Conservation (phyloP, 179 eudicot genomes). For the Beta lomatogona region DNA sequence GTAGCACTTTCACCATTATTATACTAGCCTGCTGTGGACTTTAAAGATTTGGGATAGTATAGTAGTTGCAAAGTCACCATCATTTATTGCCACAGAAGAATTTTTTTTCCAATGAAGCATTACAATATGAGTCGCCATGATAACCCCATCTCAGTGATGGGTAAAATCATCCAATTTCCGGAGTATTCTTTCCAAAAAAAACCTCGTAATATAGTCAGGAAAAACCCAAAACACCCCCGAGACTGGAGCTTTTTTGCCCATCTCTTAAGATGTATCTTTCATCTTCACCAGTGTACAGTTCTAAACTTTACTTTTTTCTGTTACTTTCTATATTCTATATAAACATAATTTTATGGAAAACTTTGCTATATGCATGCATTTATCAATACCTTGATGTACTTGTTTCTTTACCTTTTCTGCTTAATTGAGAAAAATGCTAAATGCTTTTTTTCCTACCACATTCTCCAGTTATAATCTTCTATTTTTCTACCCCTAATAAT, state of each 20-base stretch:
- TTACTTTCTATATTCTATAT: constrained; percentile 5
- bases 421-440: not conserved
- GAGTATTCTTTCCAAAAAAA: not conserved
- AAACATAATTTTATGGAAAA: constrained; percentile 20
- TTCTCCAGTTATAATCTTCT: not conserved
- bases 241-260: not conserved
- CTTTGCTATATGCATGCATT: constrained; percentile 34
- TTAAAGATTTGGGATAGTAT: constrained; percentile 36
- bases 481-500: not conserved
- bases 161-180: not conserved
- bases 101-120: not conserved
- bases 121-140: not conserved
- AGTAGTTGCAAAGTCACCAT: constrained; percentile 54
- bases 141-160: not conserved
- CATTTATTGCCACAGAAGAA: constrained; percentile 35
- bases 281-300: not conserved
- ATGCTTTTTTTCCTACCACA: not conserved
- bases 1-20: constrained; percentile 42
- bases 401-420: constrained; percentile 21
- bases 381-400: constrained; percentile 34
- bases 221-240: not conserved
- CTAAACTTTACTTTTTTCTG: constrained; percentile 1
- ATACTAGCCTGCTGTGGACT: constrained; percentile 33
- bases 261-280: constrained; percentile 22
- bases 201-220: not conserved